A percentile compares a stretch with the other conserved stretches of the same genome.
Evolutionary conservation across 139 green algal species (phyloP).

Genomic region (Gonium pectorale): DNA sequence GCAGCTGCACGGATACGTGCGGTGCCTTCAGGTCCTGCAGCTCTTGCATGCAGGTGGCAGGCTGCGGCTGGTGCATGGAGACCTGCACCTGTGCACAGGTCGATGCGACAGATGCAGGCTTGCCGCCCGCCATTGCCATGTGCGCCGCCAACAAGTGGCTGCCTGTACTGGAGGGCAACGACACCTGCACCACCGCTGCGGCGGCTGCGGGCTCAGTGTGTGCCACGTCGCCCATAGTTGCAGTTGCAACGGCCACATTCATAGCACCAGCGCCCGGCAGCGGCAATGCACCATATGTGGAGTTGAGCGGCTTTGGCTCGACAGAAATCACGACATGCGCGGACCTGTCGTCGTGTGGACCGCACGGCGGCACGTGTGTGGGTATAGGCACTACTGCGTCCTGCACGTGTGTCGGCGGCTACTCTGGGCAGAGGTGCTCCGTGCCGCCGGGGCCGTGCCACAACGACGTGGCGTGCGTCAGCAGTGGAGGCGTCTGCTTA

Average conservation of each 20-base stretch:
- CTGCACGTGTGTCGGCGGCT: conserved; percentile 6
- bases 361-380: background rate
- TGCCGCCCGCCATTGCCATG: no score
- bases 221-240: background rate
- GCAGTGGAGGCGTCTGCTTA: background rate
- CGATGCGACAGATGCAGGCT: background rate
- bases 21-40: background rate
- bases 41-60: background rate
- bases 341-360: background rate
- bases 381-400: background rate
- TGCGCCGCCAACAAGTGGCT: background rate
- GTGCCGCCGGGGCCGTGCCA: conserved; percentile 6
- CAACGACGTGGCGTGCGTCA: background rate
- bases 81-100: background rate
- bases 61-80: conserved; percentile 13
- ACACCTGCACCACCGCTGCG: background rate
- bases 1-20: background rate
- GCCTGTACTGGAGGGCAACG: background rate
- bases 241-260: background rate
- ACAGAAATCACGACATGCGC: background rate
- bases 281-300: background rate
- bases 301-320: background rate
- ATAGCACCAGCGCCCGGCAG: background rate
- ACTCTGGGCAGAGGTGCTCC: background rate
- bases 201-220: background rate